phyloP scores from a whole-genome alignment of 352 stramenopile genomes.

The Globisporangium iwayamae region DNA sequence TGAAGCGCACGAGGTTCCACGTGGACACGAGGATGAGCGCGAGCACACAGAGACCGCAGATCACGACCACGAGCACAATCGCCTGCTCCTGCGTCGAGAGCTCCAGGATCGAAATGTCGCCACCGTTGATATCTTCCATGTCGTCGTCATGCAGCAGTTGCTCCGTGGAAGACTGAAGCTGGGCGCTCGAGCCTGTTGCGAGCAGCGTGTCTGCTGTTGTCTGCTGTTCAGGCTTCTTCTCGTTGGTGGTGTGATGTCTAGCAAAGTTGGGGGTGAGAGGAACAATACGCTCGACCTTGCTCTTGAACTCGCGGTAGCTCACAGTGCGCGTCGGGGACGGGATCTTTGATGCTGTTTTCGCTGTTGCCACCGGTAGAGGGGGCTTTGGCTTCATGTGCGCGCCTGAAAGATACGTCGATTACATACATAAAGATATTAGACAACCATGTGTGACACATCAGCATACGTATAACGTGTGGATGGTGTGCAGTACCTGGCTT shows the following conservation, averaged over 20 bases:
- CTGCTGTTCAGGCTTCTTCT: background rate
- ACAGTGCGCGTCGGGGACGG: background rate
- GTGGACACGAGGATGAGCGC: slow-evolving; percentile 30
- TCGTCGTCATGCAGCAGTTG: background rate
- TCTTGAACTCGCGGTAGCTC: slow-evolving; percentile 9
- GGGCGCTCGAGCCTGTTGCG: background rate
- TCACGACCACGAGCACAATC: slow-evolving; percentile 51
- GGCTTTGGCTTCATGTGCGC: background rate
- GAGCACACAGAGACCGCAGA: slow-evolving; percentile 37
- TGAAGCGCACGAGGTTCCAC: slow-evolving; percentile 38
- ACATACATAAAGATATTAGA: background rate
- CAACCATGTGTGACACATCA: background rate
- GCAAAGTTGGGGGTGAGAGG: background rate
- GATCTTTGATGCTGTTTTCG: background rate
- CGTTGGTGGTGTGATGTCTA: background rate
- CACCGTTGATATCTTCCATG: background rate
- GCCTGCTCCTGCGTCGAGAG: slow-evolving; percentile 57
- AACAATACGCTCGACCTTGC: background rate
- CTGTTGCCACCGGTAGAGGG: background rate
- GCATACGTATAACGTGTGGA: background rate
- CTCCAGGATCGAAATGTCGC: slow-evolving; percentile 37
- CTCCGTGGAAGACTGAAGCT: background rate
- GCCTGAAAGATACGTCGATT: background rate
- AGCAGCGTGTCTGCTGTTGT: background rate
- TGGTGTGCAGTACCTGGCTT: slow-evolving; percentile 3